These are phyloP conservation scores for Zelopaecilomyces penicillatus DNA, from an alignment of 2,329 filamentous ascomycete genomes.

Conservation along the genomic window DNA sequence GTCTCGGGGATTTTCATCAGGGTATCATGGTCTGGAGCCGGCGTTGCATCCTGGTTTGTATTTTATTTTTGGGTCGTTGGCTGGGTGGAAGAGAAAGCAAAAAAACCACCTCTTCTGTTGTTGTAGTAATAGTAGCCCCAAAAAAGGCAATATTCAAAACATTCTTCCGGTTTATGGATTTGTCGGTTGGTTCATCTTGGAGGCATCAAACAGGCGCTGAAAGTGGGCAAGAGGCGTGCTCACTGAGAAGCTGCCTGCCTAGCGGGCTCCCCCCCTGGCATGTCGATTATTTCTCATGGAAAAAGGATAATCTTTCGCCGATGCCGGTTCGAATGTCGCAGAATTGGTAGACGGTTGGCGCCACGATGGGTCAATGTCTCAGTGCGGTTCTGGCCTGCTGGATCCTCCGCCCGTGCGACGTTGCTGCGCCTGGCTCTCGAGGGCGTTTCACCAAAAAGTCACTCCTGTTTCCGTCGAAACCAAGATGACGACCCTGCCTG, in stretches of 20 bases:
- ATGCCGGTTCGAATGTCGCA: not conserved
- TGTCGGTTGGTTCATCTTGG: too few relatives aligned
- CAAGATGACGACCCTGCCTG: too few relatives aligned
- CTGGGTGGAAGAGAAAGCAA: not conserved
- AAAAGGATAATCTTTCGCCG: not conserved
- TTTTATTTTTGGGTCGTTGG: slow-evolving; percentile 1
- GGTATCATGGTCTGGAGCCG: slow-evolving; percentile 5
- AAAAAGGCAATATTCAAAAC: too few relatives aligned
- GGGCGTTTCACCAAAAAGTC: too few relatives aligned
- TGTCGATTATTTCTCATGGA: too few relatives aligned
- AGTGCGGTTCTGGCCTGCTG: not conserved
- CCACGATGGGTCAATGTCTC: slow-evolving; percentile 1
- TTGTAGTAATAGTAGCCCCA: not conserved
- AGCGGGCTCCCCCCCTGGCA: too few relatives aligned
- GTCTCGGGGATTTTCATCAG: slow-evolving; percentile 1
- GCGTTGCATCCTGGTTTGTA: slow-evolving; percentile 7
- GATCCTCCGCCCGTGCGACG: not conserved
- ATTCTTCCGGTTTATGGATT: too few relatives aligned
- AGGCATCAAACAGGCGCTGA: too few relatives aligned
- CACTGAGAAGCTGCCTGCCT: too few relatives aligned
- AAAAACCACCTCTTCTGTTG: slow-evolving; percentile 1
- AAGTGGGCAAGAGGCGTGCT: too few relatives aligned
- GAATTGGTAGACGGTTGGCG: not conserved
- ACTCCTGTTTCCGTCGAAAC: too few relatives aligned
- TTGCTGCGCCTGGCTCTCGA: too few relatives aligned